Percentiles rank a stretch among this genome's conserved stretches.
These are phyloP conservation scores for Solanum chilense DNA, from an alignment of 257 asterid species.

Conservation along the genomic window DNA sequence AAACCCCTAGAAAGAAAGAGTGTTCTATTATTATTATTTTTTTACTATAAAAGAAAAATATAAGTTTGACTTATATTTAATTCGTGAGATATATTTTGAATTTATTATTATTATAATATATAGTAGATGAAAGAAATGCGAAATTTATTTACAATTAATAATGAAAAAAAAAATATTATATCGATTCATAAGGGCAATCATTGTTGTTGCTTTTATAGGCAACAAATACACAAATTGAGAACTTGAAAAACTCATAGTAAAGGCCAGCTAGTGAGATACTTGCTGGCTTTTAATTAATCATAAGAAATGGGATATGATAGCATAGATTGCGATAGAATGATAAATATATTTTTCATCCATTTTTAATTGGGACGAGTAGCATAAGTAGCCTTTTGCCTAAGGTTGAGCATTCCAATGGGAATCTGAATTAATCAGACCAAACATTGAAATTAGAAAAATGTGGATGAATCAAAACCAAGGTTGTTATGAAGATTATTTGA, in stretches of 20 bases:
- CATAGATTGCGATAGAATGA: not conserved
- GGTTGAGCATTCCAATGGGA: not conserved
- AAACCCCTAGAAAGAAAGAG: not conserved
- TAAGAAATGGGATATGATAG: not conserved
- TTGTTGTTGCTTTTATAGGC: not conserved
- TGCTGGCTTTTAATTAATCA: not conserved
- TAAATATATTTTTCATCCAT: not conserved
- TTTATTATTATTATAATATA: not conserved
- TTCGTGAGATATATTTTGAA: too few species aligned
- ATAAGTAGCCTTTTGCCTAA: not conserved
- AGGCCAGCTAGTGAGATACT: not conserved
- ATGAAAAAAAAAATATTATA: not conserved
- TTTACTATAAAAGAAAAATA: too few species aligned
- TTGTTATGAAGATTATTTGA: not conserved
- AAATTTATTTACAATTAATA: not conserved
- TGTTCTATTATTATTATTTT: not conserved
- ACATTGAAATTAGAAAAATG: constrained; percentile 16
- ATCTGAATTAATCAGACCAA: not conserved
- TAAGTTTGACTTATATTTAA: too few species aligned
- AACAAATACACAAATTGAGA: not conserved
- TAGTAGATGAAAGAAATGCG: not conserved
- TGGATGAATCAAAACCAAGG: constrained; percentile 36
- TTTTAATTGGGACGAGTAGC: not conserved
- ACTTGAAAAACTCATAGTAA: not conserved
- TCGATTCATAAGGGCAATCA: not conserved